Percentiles rank a stretch among this genome's conserved stretches.
These are phyloP conservation scores for Ogataea wickerhamii DNA, from an alignment of 805 yeast species.

Conservation along the genomic window DNA sequence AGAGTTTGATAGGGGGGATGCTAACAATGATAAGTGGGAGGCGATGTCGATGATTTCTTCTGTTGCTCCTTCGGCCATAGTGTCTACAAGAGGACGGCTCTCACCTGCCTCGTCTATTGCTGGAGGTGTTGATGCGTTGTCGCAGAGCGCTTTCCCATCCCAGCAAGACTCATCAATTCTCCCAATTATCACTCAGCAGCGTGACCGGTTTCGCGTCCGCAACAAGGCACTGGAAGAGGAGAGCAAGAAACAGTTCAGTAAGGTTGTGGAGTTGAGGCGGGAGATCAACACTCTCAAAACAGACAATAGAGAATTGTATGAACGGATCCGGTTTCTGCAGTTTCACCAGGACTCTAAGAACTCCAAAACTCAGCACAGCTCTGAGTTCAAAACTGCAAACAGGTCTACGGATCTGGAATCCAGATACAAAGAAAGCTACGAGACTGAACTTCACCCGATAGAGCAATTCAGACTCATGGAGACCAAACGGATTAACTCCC, in stretches of 20 bases:
- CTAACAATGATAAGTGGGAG: conserved; percentile 49
- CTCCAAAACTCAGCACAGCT: conserved; percentile 26
- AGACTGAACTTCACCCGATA: conserved; percentile 76
- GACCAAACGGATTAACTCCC: conserved; percentile 67
- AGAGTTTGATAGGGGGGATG: conserved; percentile 44
- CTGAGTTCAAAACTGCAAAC: conserved; percentile 8
- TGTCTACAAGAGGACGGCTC: conserved; percentile 29
- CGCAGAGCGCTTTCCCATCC: conserved; percentile 2
- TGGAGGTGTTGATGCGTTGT: conserved; percentile 32
- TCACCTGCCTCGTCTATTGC: conserved; percentile 54
- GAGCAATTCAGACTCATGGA: conserved; percentile 78
- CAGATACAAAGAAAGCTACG: conserved; percentile 62
- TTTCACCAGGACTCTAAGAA: conserved; percentile 37
- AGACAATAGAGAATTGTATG: conserved; percentile 79
- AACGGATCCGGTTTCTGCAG: conserved; percentile 65
- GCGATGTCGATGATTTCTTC: conserved; percentile 69
- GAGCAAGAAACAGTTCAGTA: conserved; percentile 51
- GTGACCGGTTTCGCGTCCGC: conserved; percentile 86
- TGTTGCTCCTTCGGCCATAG: conserved; percentile 30
- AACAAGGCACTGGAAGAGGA: conserved; percentile 84
- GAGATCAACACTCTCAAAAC: conserved; percentile 61
- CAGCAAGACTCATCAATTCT: conserved; percentile 50
- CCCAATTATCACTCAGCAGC: conserved; percentile 88
- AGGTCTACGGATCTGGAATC: conserved; percentile 43
- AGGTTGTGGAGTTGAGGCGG: conserved; percentile 57